Base-by-base conservation (phyloP, 192 early-diverging fungal genomes). In the Podila clonocystis region DNA sequence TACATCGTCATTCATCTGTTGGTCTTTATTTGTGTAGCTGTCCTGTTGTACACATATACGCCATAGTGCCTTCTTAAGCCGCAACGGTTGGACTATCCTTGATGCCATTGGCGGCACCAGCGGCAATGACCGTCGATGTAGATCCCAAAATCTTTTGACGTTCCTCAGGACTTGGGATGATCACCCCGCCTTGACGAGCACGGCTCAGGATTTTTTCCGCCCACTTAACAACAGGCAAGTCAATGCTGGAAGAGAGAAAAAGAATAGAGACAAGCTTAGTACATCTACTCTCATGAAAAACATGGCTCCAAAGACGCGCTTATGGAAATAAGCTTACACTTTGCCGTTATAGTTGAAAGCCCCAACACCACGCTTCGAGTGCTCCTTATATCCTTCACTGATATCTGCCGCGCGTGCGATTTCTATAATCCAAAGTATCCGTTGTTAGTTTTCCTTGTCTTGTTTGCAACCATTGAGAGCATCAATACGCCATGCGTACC, bases 261-360 rank as follows among this genome's bases (percentile, higher is more conserved):
- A 19, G 33, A 13, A 29, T 26, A 34, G 31, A 19, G 19, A 11
- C 34, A 45, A 13, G 1, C 24, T 41, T 28, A 24, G 41, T 50
- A 52, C 38, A 26, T 33, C 61, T 11, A 41, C 12, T 30, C 24
- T 2, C 36, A 11, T 2, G 29, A 11, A 17, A 29, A 1, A 41
- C 13, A 58, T 38, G 64, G 13, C 3, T 45, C 41, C 41, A 45
- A 17, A 13, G 9, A 30, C 9, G 19, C 2, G 0, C 6, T n/a
- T 28, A 41, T 19, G 67, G 62, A 68, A 69, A 62, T 67, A 28
- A 1, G 83, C 88, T 72, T 92, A 89, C 91, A 96, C 94, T 85
- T 97, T 96, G 36, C 97, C 97, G 65, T 98, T 94, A 68, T 97
- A 82, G 49, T 88, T 90, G 85, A 97, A 98, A 22, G 96, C 96